Conservation (phyloP, 352 stramenopile genomes). For the Phytophthora sansomeana region DNA sequence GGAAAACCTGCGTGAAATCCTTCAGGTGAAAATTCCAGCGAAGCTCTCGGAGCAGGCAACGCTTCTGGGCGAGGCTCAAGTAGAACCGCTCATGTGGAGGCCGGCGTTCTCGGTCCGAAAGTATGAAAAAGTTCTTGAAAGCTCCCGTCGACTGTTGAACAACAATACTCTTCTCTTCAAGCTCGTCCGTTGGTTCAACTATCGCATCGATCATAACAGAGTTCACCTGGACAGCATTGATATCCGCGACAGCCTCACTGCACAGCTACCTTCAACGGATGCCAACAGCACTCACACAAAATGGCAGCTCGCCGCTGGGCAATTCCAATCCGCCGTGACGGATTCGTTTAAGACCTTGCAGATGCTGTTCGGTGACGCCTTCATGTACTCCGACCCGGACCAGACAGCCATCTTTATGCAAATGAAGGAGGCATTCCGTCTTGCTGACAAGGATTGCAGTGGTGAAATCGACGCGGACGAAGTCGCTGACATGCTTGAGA, state of each 20-base stretch:
- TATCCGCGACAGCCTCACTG: conserved; percentile 47
- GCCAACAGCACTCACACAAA: conserved; percentile 41
- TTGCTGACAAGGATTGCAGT: conserved; percentile 77
- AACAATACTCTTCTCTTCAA: conserved; percentile 85
- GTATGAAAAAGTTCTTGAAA: conserved; percentile 71
- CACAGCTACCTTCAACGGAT: conserved; percentile 5
- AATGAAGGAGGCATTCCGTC: conserved; percentile 84
- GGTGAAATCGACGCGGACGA: conserved; percentile 84
- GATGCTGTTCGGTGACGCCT: conserved; percentile 75
- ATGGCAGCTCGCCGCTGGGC: conserved; percentile 54
- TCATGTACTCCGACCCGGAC: conserved; percentile 77
- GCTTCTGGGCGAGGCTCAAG: conserved; percentile 62
- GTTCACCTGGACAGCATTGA: conserved; percentile 51
- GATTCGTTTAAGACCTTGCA: conserved; percentile 76
- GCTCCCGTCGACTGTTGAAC: conserved; percentile 69
- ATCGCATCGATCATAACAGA: conserved; percentile 56
- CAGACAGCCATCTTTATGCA: conserved; percentile 86
- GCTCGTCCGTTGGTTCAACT: conserved; percentile 73
- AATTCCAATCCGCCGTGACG: conserved; percentile 57
- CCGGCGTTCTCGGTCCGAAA: conserved; percentile 72
- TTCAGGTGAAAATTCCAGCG: conserved; percentile 63
- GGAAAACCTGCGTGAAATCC: conserved; percentile 50
- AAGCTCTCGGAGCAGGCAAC: conserved; percentile 56
- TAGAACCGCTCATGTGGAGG: conserved; percentile 69
- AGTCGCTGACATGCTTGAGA: conserved; percentile 76